A percentile compares a stretch with the other conserved stretches of the same genome.
Conservation (phyloP, 768 basidiomycete genomes). For the Kwoniella dejecticola region DNA sequence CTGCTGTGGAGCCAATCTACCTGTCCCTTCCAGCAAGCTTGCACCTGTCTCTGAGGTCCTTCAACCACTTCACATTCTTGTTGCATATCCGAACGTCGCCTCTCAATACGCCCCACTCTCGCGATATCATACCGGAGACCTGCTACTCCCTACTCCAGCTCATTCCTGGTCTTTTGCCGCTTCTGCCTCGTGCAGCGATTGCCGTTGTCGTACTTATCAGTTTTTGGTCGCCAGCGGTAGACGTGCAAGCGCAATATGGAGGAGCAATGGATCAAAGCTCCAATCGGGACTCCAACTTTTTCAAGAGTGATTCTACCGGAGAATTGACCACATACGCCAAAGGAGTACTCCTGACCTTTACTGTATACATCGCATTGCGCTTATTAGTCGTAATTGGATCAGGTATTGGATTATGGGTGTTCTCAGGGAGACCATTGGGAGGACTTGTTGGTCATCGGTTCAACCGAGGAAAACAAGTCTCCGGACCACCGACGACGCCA, state of each 20-base stretch:
- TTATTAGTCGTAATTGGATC: conserved; percentile 68
- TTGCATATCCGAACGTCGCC: conserved; percentile 75
- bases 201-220: conserved; percentile 70
- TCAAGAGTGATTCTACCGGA: conserved; percentile 63
- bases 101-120: conserved; percentile 55
- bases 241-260: conserved; percentile 61
- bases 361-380: conserved; percentile 78
- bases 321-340: conserved; percentile 73
- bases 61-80: conserved; percentile 80
- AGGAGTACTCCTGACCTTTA: conserved; percentile 77
- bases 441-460: conserved; percentile 65
- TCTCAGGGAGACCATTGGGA: conserved; percentile 74
- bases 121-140: conserved; percentile 74
- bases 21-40: conserved; percentile 77
- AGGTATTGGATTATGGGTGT: conserved; percentile 76
- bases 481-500: conserved; percentile 19
- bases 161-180: conserved; percentile 73
- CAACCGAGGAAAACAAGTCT: not conserved
- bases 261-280: conserved; percentile 56
- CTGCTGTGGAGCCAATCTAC: conserved; percentile 78
- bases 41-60: conserved; percentile 74
- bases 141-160: conserved; percentile 84
- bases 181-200: conserved; percentile 79
- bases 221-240: conserved; percentile 62
- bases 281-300: conserved; percentile 72